Conservation (phyloP, 1,284 basidiomycete genomes). For the Moesziomyces parantarcticus region DNA sequence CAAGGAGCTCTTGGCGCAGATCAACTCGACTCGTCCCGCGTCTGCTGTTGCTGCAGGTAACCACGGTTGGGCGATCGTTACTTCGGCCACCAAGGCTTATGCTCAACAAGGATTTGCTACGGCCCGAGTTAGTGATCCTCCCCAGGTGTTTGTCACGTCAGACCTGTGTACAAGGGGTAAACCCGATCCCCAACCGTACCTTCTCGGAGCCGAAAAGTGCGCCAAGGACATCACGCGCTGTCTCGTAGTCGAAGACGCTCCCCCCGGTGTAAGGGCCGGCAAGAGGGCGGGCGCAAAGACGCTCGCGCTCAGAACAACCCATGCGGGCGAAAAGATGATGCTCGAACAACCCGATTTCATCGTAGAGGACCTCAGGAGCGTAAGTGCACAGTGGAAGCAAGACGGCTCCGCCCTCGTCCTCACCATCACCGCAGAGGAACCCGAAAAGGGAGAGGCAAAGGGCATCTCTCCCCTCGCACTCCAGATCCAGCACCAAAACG, state of each 20-base stretch:
- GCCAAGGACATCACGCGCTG: slow-evolving; percentile 52
- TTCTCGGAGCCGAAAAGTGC: slow-evolving; percentile 56
- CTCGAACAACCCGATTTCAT: slow-evolving; percentile 60
- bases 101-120: slow-evolving; percentile 61
- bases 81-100: slow-evolving; percentile 65
- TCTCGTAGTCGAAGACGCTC: slow-evolving; percentile 66
- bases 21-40: slow-evolving; percentile 39
- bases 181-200: slow-evolving; percentile 65
- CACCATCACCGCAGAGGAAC: slow-evolving; percentile 57
- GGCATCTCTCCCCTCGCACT: slow-evolving; percentile 38
- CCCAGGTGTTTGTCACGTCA: slow-evolving; percentile 60
- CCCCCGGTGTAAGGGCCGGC: slow-evolving; percentile 61
- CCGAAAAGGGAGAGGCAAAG: slow-evolving; percentile 39
- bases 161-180: slow-evolving; percentile 62
- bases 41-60: slow-evolving; percentile 16
- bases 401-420: slow-evolving; percentile 49
- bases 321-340: slow-evolving; percentile 58
- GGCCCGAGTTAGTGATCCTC: slow-evolving; percentile 37
- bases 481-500: slow-evolving; percentile 37
- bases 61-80: slow-evolving; percentile 67
- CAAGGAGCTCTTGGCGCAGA: slow-evolving; percentile 52
- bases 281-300: slow-evolving; percentile 62
- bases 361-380: slow-evolving; percentile 59
- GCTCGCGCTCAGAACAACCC: slow-evolving; percentile 61
- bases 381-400: slow-evolving; percentile 58